phyloP scores from a whole-genome alignment of 1,139 yeast species.

The Yamadazyma buinensis region DNA sequence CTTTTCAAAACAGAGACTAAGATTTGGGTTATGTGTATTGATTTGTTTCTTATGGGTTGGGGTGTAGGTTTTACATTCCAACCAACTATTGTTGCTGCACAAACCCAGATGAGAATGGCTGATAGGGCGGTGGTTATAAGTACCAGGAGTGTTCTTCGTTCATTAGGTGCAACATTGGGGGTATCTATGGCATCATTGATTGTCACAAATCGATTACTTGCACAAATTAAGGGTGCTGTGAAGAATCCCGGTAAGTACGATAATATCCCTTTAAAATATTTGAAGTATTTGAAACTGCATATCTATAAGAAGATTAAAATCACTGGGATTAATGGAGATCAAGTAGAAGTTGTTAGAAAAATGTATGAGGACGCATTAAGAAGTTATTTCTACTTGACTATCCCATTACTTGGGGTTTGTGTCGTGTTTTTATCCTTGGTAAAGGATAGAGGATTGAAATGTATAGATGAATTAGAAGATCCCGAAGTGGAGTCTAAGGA shows the following conservation, averaged over 20 bases:
- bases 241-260: constrained; percentile 5
- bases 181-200: constrained; percentile 24
- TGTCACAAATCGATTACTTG: constrained; percentile 16
- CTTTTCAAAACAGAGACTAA: constrained; percentile 28
- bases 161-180: constrained; percentile 52
- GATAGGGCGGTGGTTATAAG: constrained; percentile 58
- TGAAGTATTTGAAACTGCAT: constrained; percentile 21
- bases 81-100: constrained; percentile 50
- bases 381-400: constrained; percentile 36
- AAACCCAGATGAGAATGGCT: constrained; percentile 46
- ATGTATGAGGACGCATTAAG: constrained; percentile 36
- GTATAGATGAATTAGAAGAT: constrained; percentile 29
- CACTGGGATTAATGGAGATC: constrained; percentile 19
- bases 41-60: constrained; percentile 40
- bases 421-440: constrained; percentile 32
- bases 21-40: constrained; percentile 30
- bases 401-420: constrained; percentile 43
- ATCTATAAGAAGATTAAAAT: constrained; percentile 31
- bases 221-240: constrained; percentile 10
- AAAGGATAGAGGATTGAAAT: constrained; percentile 39
- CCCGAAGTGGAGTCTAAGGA: no score
- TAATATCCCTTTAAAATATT: constrained; percentile 16
- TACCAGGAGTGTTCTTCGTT: constrained; percentile 48
- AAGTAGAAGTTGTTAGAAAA: constrained; percentile 21
- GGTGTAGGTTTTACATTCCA: constrained; percentile 37